Evolutionary conservation across 768 basidiomycete genomes (phyloP), one percentile per base, ranked within the genome.

Genomic region (Terana coerulea): DNA sequence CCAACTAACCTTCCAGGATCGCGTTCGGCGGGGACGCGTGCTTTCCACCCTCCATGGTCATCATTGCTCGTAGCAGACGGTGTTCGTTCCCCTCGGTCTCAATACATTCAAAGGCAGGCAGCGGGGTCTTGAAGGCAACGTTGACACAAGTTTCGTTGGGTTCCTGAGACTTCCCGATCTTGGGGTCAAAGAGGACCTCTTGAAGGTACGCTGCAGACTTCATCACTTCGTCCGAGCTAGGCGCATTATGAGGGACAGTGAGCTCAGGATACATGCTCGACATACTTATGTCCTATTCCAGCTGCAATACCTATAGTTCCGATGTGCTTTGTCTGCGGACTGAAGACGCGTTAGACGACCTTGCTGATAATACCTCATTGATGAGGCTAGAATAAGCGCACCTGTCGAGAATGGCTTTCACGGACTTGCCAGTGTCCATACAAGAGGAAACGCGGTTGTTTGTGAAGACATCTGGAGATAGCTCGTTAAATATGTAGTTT

Each of bases 401-500:
- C 9, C 12, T 33, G 19, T 6, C 42, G 5, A 47, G 46, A 34
- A 47, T 53, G 3, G 9, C 34, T 5, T 19, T 30, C 8, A 53
- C 6, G 21, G 45, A 19, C 47, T 56, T 61, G 22, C 44, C 49
- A 7, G 55, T 61, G 34, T 55, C 59, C 19, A 63, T 41, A 22
- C 54, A 37, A 22, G 54, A 56, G 8, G 51, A 66, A n/a, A 64
- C 26, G 2, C 59, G 52, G 51, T 64, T 66, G 56, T 62, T 58
- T 2, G 57, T 53, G 35, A 65, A 67, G 2, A 65, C 61, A 22
- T 66, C 58, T 14, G 67, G 67, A 1, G 58, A 52, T 1, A 68
- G 61, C 51, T 69, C 69, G 2, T 47, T 49, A 52, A 68, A 68
- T 28, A 70, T 59, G 52, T 69, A 64, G 11, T 57, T 47, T 1